phyloP scores from a whole-genome alignment of 768 basidiomycete species.

The Clavulina sp. region DNA sequence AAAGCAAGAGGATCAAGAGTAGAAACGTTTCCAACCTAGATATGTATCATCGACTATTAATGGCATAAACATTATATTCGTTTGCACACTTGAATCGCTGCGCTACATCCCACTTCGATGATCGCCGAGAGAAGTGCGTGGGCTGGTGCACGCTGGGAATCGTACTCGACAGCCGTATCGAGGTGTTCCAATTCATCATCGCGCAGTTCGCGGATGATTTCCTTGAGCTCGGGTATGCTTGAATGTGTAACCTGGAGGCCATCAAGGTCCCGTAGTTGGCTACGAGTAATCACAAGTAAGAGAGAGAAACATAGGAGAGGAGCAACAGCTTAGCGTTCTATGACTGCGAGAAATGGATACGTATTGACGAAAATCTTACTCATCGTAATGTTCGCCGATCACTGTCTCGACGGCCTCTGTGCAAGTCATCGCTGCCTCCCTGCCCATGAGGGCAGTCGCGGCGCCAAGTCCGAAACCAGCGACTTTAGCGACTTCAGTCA shows the following conservation, averaged over 20 bases:
- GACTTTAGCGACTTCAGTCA: conserved; percentile 71
- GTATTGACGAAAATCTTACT: conserved; percentile 37
- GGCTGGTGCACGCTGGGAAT: conserved; percentile 78
- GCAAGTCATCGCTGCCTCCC: conserved; percentile 93
- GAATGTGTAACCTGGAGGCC: conserved; percentile 48
- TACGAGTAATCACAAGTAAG: conserved; percentile 23
- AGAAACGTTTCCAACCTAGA: conserved; percentile 12
- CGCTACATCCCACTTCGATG: conserved; percentile 70
- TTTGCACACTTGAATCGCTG: conserved; percentile 82
- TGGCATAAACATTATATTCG: conserved; percentile 31
- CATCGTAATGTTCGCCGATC: conserved; percentile 96
- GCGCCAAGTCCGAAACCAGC: conserved; percentile 79
- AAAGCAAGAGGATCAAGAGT: conserved; percentile 17
- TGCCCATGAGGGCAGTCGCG: conserved; percentile 71
- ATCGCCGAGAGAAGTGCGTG: conserved; percentile 79
- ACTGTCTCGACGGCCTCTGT: conserved; percentile 96
- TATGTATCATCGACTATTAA: neutral
- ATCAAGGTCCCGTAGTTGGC: conserved; percentile 67
- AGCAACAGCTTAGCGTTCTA: neutral
- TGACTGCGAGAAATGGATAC: no score
- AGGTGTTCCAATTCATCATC: conserved; percentile 94
- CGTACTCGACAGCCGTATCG: conserved; percentile 73
- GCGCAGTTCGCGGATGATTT: conserved; percentile 65
- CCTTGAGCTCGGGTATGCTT: conserved; percentile 54
- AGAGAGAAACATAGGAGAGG: no score